Percentiles rank a stretch among this genome's conserved stretches.
Conservation (phyloP, 1,284 basidiomycete species). For the Sanguinoderma infundibulare region DNA sequence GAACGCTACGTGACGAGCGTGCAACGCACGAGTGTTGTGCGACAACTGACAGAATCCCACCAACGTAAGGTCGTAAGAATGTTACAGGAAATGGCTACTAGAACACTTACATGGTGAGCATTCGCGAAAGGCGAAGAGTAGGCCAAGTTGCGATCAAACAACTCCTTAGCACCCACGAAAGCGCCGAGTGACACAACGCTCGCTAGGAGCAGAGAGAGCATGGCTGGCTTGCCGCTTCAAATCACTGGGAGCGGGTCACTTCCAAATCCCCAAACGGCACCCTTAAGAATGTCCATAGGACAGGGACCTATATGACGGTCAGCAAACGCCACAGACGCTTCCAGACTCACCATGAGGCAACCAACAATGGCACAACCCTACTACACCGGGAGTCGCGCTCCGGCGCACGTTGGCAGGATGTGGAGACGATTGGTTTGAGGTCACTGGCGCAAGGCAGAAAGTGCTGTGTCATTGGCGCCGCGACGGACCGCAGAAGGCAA, state of each 20-base stretch:
- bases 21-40: conserved; percentile 43
- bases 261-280: not conserved
- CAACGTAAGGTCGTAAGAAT: not conserved
- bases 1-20: conserved; percentile 43
- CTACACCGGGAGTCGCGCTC: no score
- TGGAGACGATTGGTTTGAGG: not conserved
- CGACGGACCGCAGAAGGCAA: conserved; percentile 8
- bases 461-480: not conserved
- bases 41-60: conserved; percentile 38
- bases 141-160: conserved; percentile 50
- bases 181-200: conserved; percentile 14
- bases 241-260: no score
- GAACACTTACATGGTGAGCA: conserved; percentile 41
- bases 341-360: no score
- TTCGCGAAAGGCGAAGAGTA: conserved; percentile 53
- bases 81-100: no score
- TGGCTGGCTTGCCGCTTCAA: no score
- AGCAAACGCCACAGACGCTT: not conserved
- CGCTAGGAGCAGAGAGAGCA: conserved; percentile 12
- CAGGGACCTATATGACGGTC: not conserved
- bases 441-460: not conserved
- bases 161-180: conserved; percentile 32
- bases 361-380: no score
- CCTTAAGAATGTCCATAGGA: not conserved
- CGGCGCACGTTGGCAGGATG: conserved; percentile 14